These are phyloP conservation scores for Dovyalis caffra DNA, from an alignment of 345 rosid species.

Conservation along the genomic window DNA sequence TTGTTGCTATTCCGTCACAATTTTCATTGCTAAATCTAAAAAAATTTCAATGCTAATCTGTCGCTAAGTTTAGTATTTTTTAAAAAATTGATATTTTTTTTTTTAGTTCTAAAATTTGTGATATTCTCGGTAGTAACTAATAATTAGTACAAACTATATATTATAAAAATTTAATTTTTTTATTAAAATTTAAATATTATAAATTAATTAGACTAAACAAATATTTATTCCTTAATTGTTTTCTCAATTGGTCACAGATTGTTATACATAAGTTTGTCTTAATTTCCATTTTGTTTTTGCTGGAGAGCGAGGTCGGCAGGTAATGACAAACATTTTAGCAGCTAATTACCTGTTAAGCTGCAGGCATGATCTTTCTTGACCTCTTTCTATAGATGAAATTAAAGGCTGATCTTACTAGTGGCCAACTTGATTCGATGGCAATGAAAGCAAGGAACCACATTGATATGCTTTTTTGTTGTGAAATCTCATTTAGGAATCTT, in stretches of 20 bases:
- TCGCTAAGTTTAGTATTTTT: no score
- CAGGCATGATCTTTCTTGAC: conserved; percentile 24
- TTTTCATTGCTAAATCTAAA: no score
- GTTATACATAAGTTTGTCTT: not conserved
- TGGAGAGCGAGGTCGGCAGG: not conserved
- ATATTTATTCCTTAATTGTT: no score
- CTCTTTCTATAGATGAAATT: conserved; percentile 46
- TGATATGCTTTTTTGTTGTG: conserved; percentile 33
- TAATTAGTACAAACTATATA: no score
- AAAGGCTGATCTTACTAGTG: conserved; percentile 52
- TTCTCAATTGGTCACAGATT: not conserved
- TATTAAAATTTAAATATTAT: no score
- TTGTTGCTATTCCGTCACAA: no score
- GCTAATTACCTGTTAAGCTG: conserved; percentile 2
- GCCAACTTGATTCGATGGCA: conserved; percentile 61
- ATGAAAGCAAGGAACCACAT: conserved; percentile 58
- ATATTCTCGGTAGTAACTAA: no score
- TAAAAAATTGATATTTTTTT: no score
- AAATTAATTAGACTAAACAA: no score
- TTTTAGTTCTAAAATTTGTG: no score
- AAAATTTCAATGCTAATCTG: no score
- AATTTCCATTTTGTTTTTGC: not conserved
- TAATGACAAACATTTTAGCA: not conserved
- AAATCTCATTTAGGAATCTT: conserved; percentile 45
- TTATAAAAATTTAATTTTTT: no score